phyloP scores from a whole-genome alignment of 2,329 filamentous ascomycete genomes.

The Xylariaceae sp. region DNA sequence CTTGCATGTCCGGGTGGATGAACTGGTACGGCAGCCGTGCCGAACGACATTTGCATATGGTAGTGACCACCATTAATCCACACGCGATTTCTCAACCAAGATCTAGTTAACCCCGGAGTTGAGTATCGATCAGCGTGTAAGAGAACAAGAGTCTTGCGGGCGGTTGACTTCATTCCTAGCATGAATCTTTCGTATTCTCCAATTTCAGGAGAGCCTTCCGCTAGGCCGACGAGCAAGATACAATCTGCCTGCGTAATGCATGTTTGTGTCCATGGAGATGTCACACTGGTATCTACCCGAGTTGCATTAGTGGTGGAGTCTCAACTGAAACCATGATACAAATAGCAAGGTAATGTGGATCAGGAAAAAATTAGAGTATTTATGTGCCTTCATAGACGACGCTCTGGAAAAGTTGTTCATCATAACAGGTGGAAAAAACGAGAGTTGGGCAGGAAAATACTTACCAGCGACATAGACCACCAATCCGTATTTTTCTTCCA shows the following conservation, averaged over 20 bases:
- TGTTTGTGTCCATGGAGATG: conserved; percentile 97
- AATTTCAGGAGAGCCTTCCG: conserved; percentile 86
- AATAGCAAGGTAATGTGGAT: conserved; percentile 35
- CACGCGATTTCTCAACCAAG: conserved; percentile 89
- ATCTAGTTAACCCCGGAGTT: conserved; percentile 79
- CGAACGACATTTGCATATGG: conserved; percentile 94
- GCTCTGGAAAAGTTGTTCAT: conserved; percentile 64
- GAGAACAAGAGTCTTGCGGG: conserved; percentile 88
- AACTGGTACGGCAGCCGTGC: conserved; percentile 75
- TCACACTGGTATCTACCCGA: conserved; percentile 83
- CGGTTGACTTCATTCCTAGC: conserved; percentile 95
- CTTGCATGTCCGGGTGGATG: conserved; percentile 68
- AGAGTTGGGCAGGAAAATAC: conserved; percentile 32
- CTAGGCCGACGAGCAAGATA: conserved; percentile 88
- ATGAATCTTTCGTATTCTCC: conserved; percentile 97
- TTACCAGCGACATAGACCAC: conserved; percentile 89
- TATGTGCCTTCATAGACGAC: conserved; percentile 59
- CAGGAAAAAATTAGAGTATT: conserved; percentile 75
- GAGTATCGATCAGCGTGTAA: conserved; percentile 90
- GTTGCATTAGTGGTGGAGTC: conserved; percentile 15
- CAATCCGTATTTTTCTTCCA: conserved; percentile 96
- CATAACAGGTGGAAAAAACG: conserved; percentile 20
- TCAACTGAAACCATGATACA: background rate
- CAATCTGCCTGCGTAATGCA: conserved; percentile 97
- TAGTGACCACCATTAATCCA: conserved; percentile 99